Evolutionary conservation across 352 stramenopile species (phyloP).

Genomic region (Phytopythium sindhum): DNA sequence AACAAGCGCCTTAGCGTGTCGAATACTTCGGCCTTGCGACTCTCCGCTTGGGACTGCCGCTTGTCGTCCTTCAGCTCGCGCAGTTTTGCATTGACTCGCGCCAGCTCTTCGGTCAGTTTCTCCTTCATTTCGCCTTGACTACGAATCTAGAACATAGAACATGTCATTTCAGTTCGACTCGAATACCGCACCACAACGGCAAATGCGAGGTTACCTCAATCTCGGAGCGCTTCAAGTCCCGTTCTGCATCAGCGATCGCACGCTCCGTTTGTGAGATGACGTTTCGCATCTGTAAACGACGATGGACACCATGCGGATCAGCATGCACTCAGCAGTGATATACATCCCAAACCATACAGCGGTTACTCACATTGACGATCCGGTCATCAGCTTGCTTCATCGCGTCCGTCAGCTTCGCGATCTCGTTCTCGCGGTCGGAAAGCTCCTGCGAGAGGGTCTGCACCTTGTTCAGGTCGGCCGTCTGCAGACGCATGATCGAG

Average conservation of each 20-base stretch:
- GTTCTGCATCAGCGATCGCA: constrained; percentile 50
- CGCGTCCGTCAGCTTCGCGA: constrained; percentile 63
- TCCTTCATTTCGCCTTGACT: constrained; percentile 57
- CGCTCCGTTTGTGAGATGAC: constrained; percentile 63
- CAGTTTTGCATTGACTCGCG: constrained; percentile 82
- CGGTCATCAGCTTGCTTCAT: constrained; percentile 56
- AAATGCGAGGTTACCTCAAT: constrained; percentile 29
- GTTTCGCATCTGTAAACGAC: constrained; percentile 45
- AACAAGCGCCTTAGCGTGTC: constrained; percentile 85
- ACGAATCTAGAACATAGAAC: constrained; percentile 32
- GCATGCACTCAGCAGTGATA: neutral
- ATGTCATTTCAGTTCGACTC: neutral
- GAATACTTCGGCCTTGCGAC: constrained; percentile 68
- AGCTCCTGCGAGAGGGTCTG: constrained; percentile 67
- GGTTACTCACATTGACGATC: constrained; percentile 44
- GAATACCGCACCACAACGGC: neutral
- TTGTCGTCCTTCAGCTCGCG: constrained; percentile 91
- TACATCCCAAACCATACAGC: neutral
- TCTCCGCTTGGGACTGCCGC: constrained; percentile 90
- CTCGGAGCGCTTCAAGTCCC: constrained; percentile 50
- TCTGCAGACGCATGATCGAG: constrained; percentile 63
- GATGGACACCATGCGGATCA: neutral
- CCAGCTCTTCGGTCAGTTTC: constrained; percentile 58
- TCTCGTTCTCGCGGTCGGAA: constrained; percentile 64
- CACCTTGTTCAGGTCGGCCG: constrained; percentile 67